phyloP scores from a whole-genome alignment of 2,329 filamentous ascomycete genomes.

The Intubia oerlemansii region DNA sequence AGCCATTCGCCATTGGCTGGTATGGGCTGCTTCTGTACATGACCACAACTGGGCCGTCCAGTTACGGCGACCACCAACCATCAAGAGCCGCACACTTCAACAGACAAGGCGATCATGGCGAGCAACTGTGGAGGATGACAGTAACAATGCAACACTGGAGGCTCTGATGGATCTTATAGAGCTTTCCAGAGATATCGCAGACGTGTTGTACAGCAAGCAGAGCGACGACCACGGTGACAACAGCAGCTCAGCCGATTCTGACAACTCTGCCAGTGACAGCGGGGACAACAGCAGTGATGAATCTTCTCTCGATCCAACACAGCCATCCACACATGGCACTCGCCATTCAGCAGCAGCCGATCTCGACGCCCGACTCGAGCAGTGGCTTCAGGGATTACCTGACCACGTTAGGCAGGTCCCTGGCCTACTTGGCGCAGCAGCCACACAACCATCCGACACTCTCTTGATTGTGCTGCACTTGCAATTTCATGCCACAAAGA shows the following conservation, averaged over 20 bases:
- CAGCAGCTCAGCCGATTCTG: neutral
- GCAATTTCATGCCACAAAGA: conserved; percentile 4
- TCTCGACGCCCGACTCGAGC: conserved; percentile 3
- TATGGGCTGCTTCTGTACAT: conserved; percentile 6
- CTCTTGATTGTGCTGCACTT: conserved; percentile 6
- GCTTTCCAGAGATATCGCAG: conserved; percentile 3
- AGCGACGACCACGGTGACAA: neutral
- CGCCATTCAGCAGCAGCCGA: neutral
- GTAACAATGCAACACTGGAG: neutral
- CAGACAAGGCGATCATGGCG: conserved; percentile 5
- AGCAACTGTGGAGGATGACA: neutral
- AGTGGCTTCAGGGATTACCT: conserved; percentile 3
- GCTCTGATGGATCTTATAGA: conserved; percentile 5
- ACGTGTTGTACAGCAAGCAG: conserved; percentile 3
- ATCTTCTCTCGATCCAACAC: too few species aligned
- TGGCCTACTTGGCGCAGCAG: too few species aligned
- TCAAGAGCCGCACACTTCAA: conserved; percentile 3
- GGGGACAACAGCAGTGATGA: neutral
- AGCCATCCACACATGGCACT: too few species aligned
- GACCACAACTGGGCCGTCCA: conserved; percentile 5
- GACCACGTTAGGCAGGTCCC: conserved; percentile 3
- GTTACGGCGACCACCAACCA: conserved; percentile 3
- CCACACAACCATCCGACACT: conserved; percentile 3
- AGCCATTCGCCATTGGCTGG: conserved; percentile 5
- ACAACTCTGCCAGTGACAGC: neutral